These are phyloP conservation scores for Colletotrichum navitas DNA, from an alignment of 2,329 filamentous ascomycete genomes.

Conservation along the genomic window DNA sequence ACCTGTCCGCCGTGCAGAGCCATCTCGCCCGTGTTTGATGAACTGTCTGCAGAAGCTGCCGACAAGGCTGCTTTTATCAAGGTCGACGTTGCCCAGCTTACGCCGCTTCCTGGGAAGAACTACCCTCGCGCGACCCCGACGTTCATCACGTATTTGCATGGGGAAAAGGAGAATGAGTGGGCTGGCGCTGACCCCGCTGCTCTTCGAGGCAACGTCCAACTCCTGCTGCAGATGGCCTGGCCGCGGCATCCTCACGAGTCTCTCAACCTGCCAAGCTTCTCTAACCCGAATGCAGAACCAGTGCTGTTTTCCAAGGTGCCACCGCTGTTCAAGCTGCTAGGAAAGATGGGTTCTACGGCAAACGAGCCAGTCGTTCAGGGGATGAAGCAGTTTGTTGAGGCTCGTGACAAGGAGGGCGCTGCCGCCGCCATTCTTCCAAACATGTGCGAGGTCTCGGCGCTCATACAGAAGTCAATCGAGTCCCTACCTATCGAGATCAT, in stretches of 20 bases:
- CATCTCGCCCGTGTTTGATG: conserved; percentile 85
- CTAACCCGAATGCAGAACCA: conserved; percentile 72
- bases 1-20: conserved; percentile 88
- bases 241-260: conserved; percentile 81
- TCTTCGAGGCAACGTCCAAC: conserved; percentile 77
- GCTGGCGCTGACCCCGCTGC: conserved; percentile 77
- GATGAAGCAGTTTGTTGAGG: conserved; percentile 79
- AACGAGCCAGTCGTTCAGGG: conserved; percentile 70
- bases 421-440: conserved; percentile 79
- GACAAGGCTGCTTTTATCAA: conserved; percentile 81
- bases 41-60: conserved; percentile 80
- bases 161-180: conserved; percentile 84
- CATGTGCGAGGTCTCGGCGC: conserved; percentile 72
- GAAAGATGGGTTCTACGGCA: conserved; percentile 78
- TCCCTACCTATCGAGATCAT: conserved; percentile 73
- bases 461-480: conserved; percentile 68
- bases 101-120: conserved; percentile 60
- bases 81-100: conserved; percentile 78
- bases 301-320: conserved; percentile 83
- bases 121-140: conserved; percentile 84
- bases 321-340: conserved; percentile 83
- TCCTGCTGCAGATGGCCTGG: conserved; percentile 81
- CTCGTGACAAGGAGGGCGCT: conserved; percentile 67
- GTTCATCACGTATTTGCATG: conserved; percentile 86
- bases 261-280: conserved; percentile 78